Evolutionary conservation across 1,139 yeast species (phyloP).

Genomic region (Meyerozyma carpophila): DNA sequence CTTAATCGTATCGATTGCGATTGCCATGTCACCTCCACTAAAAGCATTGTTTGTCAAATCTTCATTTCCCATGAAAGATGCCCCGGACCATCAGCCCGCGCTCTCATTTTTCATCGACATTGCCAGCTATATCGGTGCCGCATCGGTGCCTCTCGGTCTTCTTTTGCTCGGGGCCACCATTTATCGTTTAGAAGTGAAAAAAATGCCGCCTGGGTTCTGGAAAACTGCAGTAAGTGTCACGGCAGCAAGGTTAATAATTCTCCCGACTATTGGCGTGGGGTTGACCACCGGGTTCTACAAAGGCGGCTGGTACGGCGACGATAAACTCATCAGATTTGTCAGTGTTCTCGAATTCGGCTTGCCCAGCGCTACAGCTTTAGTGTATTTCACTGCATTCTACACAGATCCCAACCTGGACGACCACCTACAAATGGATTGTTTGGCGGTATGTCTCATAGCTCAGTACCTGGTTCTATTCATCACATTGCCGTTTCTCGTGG

Average conservation of each 20-base stretch:
- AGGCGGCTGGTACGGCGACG: conserved; percentile 49
- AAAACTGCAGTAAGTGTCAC: conserved; percentile 38
- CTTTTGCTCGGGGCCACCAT: conserved; percentile 81
- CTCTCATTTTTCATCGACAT: conserved; percentile 80
- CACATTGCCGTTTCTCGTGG: conserved; percentile 62
- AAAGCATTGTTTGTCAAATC: conserved; percentile 65
- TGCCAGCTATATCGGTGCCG: conserved; percentile 73
- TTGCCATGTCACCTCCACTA: conserved; percentile 84
- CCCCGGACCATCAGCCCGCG: conserved; percentile 51
- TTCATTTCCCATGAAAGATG: conserved; percentile 10
- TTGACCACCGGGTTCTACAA: conserved; percentile 37
- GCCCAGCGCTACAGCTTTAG: conserved; percentile 82
- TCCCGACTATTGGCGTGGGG: conserved; percentile 45
- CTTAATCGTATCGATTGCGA: conserved; percentile 52
- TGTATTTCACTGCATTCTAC: conserved; percentile 80
- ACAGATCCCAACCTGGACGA: conserved; percentile 58
- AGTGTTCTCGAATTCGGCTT: conserved; percentile 72
- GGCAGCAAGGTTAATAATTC: conserved; percentile 24
- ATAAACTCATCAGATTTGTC: conserved; percentile 52
- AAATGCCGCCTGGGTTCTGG: conserved; percentile 70
- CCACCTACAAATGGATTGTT: conserved; percentile 75
- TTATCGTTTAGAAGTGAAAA: conserved; percentile 58
- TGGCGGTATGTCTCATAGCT: conserved; percentile 65
- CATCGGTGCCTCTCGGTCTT: conserved; percentile 85
- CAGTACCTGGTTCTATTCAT: conserved; percentile 61